These are phyloP conservation scores for Tolypocladium pustulatum DNA, from an alignment of 2,329 filamentous ascomycete genomes.

Conservation along the genomic window DNA sequence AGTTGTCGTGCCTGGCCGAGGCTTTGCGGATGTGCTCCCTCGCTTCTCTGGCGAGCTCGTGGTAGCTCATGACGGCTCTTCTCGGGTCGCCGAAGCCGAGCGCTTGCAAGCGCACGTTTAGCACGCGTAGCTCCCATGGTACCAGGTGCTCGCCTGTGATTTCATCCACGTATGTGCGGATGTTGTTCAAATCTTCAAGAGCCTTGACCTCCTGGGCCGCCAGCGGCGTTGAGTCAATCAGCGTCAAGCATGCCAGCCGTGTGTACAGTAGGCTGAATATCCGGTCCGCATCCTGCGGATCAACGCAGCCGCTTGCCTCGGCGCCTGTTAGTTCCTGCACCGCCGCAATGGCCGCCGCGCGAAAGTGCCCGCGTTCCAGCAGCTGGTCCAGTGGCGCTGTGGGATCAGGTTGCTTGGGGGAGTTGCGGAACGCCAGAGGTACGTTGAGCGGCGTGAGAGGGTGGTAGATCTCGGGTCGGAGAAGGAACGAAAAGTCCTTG, in stretches of 20 bases:
- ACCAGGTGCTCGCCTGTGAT: conserved; percentile 52
- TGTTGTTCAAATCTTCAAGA: conserved; percentile 49
- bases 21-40: conserved; percentile 47
- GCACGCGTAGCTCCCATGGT: conserved; percentile 77
- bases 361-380: conserved; percentile 64
- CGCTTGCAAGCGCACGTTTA: conserved; percentile 75
- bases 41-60: conserved; percentile 75
- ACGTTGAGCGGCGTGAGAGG: conserved; percentile 55
- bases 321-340: conserved; percentile 49
- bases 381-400: conserved; percentile 58
- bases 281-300: conserved; percentile 46
- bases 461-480: conserved; percentile 75
- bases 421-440: conserved; percentile 57
- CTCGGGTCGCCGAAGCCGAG: conserved; percentile 78
- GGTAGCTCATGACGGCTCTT: conserved; percentile 79
- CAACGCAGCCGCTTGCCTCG: conserved; percentile 28
- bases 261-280: conserved; percentile 76
- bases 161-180: conserved; percentile 45
- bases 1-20: conserved; percentile 31
- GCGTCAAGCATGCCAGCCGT: conserved; percentile 69
- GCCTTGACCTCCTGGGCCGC: conserved; percentile 58
- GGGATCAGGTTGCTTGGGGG: conserved; percentile 51
- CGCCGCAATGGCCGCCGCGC: conserved; percentile 62
- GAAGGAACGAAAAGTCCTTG: conserved; percentile 72
- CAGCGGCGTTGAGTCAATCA: conserved; percentile 62